Conservation (phyloP, 179 eudicot genomes). For the Silene coronaria region DNA sequence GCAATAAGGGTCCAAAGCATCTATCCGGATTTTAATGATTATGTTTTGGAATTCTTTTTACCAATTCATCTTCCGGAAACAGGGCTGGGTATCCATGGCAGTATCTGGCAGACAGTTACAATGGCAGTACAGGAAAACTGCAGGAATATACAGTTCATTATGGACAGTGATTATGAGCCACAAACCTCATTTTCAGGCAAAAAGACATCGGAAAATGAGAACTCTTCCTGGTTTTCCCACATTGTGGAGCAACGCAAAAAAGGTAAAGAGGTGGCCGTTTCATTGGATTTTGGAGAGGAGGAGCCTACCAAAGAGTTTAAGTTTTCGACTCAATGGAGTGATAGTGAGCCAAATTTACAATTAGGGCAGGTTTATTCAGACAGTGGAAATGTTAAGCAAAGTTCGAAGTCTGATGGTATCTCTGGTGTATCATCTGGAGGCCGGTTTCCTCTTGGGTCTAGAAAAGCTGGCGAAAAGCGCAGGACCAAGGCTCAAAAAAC, state of each 20-base stretch:
- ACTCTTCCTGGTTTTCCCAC: conserved; percentile 53
- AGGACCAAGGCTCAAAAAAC: conserved; percentile 67
- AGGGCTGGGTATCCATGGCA: conserved; percentile 29
- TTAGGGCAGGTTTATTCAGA: conserved; percentile 29
- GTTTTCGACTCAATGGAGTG: conserved; percentile 37
- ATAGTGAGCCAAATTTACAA: conserved; percentile 26
- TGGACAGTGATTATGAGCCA: conserved; percentile 35
- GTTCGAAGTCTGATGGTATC: conserved; percentile 34
- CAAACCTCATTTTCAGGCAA: conserved; percentile 26
- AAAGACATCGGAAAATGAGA: conserved; percentile 23
- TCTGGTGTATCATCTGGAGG: conserved; percentile 37
- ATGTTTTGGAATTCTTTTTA: conserved; percentile 64
- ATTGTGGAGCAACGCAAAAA: conserved; percentile 45
- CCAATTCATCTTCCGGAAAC: conserved; percentile 41
- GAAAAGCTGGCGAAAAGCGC: conserved; percentile 43
- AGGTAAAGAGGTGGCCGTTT: conserved; percentile 43
- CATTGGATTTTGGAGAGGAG: conserved; percentile 38
- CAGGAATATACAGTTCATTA: conserved; percentile 36
- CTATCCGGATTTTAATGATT: conserved; percentile 39
- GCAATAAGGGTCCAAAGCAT: conserved; percentile 50
- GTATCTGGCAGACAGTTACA: conserved; percentile 37
- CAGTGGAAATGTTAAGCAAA: conserved; percentile 30
- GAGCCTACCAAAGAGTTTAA: conserved; percentile 45
- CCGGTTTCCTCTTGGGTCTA: conserved; percentile 25
- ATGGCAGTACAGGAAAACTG: conserved; percentile 37